These are phyloP conservation scores for Leishmania amazonensis DNA, from an alignment of 208 protist species.

Conservation along the genomic window DNA sequence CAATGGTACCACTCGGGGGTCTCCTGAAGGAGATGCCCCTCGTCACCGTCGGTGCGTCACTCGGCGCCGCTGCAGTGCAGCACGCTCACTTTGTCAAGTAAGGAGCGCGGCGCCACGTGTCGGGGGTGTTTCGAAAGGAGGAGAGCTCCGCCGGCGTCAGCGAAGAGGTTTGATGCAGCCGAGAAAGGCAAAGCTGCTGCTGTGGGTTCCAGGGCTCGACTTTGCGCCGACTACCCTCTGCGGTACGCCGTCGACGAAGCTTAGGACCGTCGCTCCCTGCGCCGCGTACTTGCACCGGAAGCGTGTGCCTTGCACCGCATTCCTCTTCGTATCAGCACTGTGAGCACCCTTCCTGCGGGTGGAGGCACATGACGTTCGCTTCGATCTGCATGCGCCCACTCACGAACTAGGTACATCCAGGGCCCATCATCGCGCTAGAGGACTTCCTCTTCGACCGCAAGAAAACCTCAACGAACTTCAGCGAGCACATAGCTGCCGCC, in stretches of 20 bases:
- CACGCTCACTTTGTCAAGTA: constrained; percentile 43
- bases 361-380: constrained; percentile 59
- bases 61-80: constrained; percentile 56
- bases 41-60: constrained; percentile 65
- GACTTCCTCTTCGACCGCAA: constrained; percentile 86
- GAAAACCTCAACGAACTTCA: constrained; percentile 42
- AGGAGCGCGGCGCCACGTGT: constrained; percentile 46
- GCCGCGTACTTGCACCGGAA: constrained; percentile 40
- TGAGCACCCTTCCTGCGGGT: constrained; percentile 42
- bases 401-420: constrained; percentile 36
- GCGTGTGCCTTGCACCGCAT: constrained; percentile 56
- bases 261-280: constrained; percentile 55
- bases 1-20: constrained; percentile 58
- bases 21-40: constrained; percentile 55
- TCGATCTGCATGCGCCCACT: constrained; percentile 58
- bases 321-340: constrained; percentile 56
- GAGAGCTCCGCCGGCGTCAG: constrained; percentile 48
- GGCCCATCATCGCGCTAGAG: constrained; percentile 72
- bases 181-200: constrained; percentile 61
- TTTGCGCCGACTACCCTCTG: constrained; percentile 36
- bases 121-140: constrained; percentile 70
- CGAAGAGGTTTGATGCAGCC: constrained; percentile 33
- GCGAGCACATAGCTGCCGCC: constrained; percentile 61
- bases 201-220: constrained; percentile 32
- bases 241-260: constrained; percentile 39